Base-by-base conservation (phyloP, 176 grass and related monocot species). In the Avena insularis region DNA sequence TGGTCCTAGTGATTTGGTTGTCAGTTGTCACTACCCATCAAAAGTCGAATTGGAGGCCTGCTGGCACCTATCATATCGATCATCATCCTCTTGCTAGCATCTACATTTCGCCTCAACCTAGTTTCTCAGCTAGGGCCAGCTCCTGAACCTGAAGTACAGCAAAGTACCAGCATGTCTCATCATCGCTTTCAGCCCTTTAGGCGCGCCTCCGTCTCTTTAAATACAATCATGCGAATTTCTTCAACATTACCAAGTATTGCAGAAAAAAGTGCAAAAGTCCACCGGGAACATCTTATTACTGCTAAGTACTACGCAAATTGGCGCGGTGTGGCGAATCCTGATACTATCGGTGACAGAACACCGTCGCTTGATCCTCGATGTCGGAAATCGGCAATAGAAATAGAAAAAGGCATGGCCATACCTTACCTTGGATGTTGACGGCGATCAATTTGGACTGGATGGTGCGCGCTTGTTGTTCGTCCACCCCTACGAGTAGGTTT, bases 91-190 rank as follows among this genome's bases (percentile, higher is more conserved):
- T 50, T 88, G 90, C 49, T 96, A 99, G 35, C 90, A 92, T 79
- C 84, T 86, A 71, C 92, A 91, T 13, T 88, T 92, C 83, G 90
- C 94, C 75, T 99, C 92, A 1, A 96, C 89, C n/a, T 88, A 80
- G 54, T 82, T 94, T 65, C 90, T 38, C 19, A 96, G 78, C 56
- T 96, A 91, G 0, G 90, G 87, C 19, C 92, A 85, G 80, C 87
- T 94, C 80, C 83, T 82, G 78, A 96, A 96, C 82, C 83, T 79
- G 78, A 93, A 96, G 67, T 96, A 99, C 59, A 96, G 73, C 25
- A 96, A 99, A 75, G 80, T 81, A 85, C 87, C 90, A 9, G 83
- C 92, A n/a, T 93, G 87, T 82, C 81, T 90, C 72, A 93, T 88
- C 94, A 94, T 99, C 45, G 84, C 80, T 36, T 87, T 88, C 70